Evolutionary conservation across 148 eudicot species (phyloP), one percentile per base, ranked within the genome.

Genomic region (Talinum fruticosum): DNA sequence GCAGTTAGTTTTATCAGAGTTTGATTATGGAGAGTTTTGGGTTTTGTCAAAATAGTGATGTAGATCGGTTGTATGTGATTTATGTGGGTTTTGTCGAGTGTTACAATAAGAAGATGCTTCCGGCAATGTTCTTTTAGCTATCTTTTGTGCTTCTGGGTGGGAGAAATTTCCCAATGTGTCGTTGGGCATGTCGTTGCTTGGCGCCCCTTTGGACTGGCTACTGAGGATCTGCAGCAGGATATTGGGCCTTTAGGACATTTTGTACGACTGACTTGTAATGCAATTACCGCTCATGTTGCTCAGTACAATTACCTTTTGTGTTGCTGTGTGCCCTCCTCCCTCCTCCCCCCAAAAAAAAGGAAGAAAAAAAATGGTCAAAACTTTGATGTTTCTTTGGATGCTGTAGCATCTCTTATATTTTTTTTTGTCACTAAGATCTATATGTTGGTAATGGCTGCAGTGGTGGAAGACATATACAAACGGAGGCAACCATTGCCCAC

Each of bases 391-490:
- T 54, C 24, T 18, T 16, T 19, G 19, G 1, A 54, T 54, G 23
- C n/a, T 54, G 61, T 54, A 23, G 24, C 32, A 41, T 79, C 62
- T 59, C 8, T 28, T 2, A 28, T 75, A 59, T 54, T 1, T 13
- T 37, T 29, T 66, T 51, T 36, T 59, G 67, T 19, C 32, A 37
- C 34, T 3, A 64, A 44, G 49, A 51, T 82, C 77, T 32, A 67
- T 74, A 71, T 41, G 44, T 72, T 69, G 71, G 72, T 64, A 53
- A 57, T 74, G 23, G 57, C 49, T 90, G 84, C 92, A 92, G 98
- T 94, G 92, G 97, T 94, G 83, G 98, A 94, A 86, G 98, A 92
- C 82, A 94, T 94, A 76, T 89, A 87, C 85, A 90, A 84, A 85
- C 84, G 97, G 82, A 90, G 98, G 78, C 98, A 94, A 77, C 95